A percentile compares a stretch with the other conserved stretches of the same genome.
phyloP scores from a whole-genome alignment of 106 monocot genomes.

The Iris macrosiphon region DNA sequence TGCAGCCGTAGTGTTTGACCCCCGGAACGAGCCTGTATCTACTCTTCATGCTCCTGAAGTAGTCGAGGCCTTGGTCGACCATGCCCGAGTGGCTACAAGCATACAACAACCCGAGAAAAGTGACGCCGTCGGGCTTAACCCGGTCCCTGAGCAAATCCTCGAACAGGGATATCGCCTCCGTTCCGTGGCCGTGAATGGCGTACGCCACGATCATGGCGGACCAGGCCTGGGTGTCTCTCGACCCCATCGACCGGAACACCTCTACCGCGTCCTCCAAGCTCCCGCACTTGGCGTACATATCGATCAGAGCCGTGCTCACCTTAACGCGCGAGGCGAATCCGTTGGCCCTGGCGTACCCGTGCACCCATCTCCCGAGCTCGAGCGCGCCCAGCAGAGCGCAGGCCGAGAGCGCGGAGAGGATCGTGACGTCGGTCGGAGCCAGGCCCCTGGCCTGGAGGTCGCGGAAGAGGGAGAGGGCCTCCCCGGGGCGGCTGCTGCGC shows the following conservation, averaged over 20 bases:
- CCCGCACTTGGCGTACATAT: conserved; percentile 88
- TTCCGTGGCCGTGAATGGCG: conserved; percentile 64
- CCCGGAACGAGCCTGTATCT: conserved; percentile 29
- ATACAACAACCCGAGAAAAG: conserved; percentile 71
- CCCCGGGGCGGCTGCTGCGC: conserved; percentile 34
- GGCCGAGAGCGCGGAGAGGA: conserved; percentile 56
- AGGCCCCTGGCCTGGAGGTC: conserved; percentile 40
- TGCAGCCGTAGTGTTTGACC: conserved; percentile 68
- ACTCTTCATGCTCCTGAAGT: conserved; percentile 42
- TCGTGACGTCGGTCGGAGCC: conserved; percentile 44
- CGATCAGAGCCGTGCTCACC: conserved; percentile 59
- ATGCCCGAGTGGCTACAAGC: conserved; percentile 73
- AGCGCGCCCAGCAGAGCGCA: conserved; percentile 53
- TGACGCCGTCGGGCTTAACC: conserved; percentile 54
- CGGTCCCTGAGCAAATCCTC: conserved; percentile 32
- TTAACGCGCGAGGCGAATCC: conserved; percentile 32
- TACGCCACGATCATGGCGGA: conserved; percentile 73
- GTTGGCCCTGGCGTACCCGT: conserved; percentile 45
- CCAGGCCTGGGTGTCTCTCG: conserved; percentile 67
- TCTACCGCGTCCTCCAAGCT: conserved; percentile 52
- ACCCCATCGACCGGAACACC: conserved; percentile 50
- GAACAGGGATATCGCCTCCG: conserved; percentile 32
- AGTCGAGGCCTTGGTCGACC: conserved; percentile 57
- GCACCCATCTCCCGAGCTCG: conserved; percentile 67
- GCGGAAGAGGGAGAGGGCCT: conserved; percentile 61